Evolutionary conservation across 2,329 filamentous ascomycete genomes (phyloP).

Genomic region (Chaetothyriales sp.): DNA sequence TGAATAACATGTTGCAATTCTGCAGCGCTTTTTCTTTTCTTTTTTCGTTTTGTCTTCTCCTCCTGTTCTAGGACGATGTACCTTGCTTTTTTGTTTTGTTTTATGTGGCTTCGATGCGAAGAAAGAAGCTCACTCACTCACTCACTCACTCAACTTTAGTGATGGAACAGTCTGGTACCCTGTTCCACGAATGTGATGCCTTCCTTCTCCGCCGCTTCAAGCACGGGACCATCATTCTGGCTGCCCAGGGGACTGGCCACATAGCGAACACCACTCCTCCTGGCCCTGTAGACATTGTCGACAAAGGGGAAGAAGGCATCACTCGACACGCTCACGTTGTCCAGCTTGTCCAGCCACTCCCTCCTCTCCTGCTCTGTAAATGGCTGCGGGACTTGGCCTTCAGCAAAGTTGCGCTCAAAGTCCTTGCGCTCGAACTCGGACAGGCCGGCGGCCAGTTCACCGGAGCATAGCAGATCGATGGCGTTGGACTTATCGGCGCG

Average conservation of each 20-base stretch:
- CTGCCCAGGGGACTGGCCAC: constrained; percentile 82
- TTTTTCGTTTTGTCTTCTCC: too few relatives aligned
- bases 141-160: constrained; percentile 34
- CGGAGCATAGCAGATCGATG: constrained; percentile 86
- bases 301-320: constrained; percentile 99
- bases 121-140: background rate
- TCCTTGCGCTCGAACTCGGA: constrained; percentile 67
- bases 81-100: too few relatives aligned
- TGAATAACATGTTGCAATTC: too few relatives aligned
- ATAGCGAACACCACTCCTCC: constrained; percentile 82
- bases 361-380: constrained; percentile 76
- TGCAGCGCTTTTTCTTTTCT: too few relatives aligned
- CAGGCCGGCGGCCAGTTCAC: constrained; percentile 56
- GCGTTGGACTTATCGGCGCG: constrained; percentile 95
- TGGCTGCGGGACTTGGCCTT: constrained; percentile 50
- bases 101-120: too few relatives aligned
- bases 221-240: constrained; percentile 33
- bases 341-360: constrained; percentile 68
- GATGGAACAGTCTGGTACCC: constrained; percentile 84
- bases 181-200: constrained; percentile 94
- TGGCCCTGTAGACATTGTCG: constrained; percentile 90
- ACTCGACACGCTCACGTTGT: constrained; percentile 65
- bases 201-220: constrained; percentile 80
- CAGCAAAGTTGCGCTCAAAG: constrained; percentile 81
- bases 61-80: too few relatives aligned